These are phyloP conservation scores for Aspergillus sp. DNA, from an alignment of 2,329 filamentous ascomycete genomes.

Conservation along the genomic window DNA sequence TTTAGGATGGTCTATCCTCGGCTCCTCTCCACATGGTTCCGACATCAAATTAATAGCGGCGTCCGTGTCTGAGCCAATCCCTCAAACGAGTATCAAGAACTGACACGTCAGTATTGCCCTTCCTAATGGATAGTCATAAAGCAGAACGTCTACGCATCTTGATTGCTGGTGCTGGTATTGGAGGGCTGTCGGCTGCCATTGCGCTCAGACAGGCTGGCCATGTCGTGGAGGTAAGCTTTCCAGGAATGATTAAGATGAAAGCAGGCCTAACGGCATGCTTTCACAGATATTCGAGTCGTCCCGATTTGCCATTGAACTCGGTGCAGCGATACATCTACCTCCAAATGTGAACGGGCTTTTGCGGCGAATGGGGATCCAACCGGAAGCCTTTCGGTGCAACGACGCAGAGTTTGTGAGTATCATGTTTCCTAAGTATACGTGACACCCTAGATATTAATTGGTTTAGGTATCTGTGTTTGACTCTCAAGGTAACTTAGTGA, in stretches of 20 bases:
- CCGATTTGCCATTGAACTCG: not conserved
- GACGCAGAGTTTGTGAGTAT: constrained; percentile 3
- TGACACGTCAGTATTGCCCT: too few species aligned
- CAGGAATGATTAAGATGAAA: too few species aligned
- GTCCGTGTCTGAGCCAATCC: too few species aligned
- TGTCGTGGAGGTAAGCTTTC: not conserved
- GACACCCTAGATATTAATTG: not conserved
- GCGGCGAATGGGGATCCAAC: not conserved
- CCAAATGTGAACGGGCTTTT: constrained; percentile 1
- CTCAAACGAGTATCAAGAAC: too few species aligned
- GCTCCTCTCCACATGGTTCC: too few species aligned
- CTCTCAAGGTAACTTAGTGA: not conserved
- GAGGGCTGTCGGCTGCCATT: constrained; percentile 3
- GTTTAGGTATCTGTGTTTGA: not conserved
- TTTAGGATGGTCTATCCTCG: too few species aligned
- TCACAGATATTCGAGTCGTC: constrained; percentile 3
- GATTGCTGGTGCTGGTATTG: constrained; percentile 1
- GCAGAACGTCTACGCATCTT: not conserved
- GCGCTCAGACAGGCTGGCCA: not conserved
- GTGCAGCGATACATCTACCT: not conserved
- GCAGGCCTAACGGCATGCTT: too few species aligned
- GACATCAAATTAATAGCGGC: too few species aligned
- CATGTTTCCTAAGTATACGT: not conserved
- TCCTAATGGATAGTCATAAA: too few species aligned
- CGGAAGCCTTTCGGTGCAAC: not conserved